Evolutionary conservation across 1,139 yeast species (phyloP), one percentile per base, ranked within the genome.

Genomic region (Yamadazyma trypodendri): DNA sequence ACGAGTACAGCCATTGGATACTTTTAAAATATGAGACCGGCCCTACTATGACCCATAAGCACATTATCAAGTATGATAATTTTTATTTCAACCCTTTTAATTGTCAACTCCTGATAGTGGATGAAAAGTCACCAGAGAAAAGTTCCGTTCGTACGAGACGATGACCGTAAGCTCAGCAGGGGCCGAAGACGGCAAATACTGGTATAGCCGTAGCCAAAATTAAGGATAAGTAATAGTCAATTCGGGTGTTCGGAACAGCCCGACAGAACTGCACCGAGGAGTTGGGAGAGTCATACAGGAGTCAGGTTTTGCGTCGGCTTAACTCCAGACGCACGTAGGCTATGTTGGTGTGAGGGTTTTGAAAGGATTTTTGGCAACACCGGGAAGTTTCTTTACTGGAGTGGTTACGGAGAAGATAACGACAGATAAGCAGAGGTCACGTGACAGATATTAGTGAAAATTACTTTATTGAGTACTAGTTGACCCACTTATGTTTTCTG

Each of bases 401-500:
- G n/a, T n/a, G n/a, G n/a, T n/a, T n/a, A n/a, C n/a, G 21, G 21
- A 18, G 21, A 6, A 6, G 8, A 18, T 8, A 18, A 5, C 21
- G 16, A 12, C 6, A 24, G 15, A 24, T 14, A 24, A 15, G 28
- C 15, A 22, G 20, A 30, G 16, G 12, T 31, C 28, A 18, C 21
- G 21, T 18, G 21, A 5, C 21, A 13, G n/a, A n/a, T n/a, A n/a
- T n/a, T n/a, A n/a, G n/a, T n/a, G n/a, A n/a, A n/a, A n/a, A n/a
- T n/a, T n/a, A n/a, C n/a, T n/a, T n/a, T n/a, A n/a, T n/a, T n/a
- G n/a, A n/a, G n/a, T n/a, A n/a, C n/a, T 8, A 18, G 8, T 56
- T 52, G 18, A 68, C 73, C 77, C 77, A 71, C 49, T 64, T 51
- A 42, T 64, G 60, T 28, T 80, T 77, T 51, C 66, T 69, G 39